A percentile compares a stretch with the other conserved stretches of the same genome.
These are phyloP conservation scores for Populus davidiana DNA, from an alignment of 345 rosid species.

Conservation along the genomic window DNA sequence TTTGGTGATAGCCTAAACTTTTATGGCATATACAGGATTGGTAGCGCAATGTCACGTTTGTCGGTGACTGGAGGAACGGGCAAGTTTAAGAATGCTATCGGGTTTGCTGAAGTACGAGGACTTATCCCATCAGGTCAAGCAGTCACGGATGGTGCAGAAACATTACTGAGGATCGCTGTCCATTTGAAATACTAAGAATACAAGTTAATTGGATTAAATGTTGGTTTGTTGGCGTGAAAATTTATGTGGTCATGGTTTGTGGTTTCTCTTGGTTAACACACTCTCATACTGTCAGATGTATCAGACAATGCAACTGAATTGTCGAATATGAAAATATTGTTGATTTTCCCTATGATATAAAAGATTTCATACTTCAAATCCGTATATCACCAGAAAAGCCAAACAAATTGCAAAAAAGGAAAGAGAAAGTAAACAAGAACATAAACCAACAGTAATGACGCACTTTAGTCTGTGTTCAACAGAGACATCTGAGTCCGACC, in stretches of 20 bases:
- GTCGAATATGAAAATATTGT: background rate
- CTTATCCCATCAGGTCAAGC: constrained; percentile 72
- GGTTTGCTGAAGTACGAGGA: constrained; percentile 64
- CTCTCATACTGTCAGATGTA: constrained; percentile 1
- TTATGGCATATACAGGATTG: constrained; percentile 70
- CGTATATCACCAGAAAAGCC: background rate
- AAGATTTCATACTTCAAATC: background rate
- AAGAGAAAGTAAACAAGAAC: background rate
- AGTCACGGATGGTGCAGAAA: constrained; percentile 64
- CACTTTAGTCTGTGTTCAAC: background rate
- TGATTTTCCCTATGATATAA: background rate
- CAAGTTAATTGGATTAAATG: background rate
- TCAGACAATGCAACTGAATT: background rate
- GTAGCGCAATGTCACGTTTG: constrained; percentile 66
- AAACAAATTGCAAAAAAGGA: background rate
- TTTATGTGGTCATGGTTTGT: background rate
- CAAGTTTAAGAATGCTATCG: constrained; percentile 62
- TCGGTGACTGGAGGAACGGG: constrained; percentile 92
- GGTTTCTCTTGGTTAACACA: constrained; percentile 1
- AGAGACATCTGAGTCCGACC: background rate
- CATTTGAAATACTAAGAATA: constrained; percentile 45
- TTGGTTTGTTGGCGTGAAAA: constrained; percentile 17
- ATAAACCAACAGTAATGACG: background rate
- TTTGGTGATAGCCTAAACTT: constrained; percentile 87
- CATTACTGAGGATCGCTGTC: constrained; percentile 61